Evolutionary conservation across 768 basidiomycete species (phyloP), one percentile per base, ranked within the genome.

Genomic region (Collybiopsis confluens): DNA sequence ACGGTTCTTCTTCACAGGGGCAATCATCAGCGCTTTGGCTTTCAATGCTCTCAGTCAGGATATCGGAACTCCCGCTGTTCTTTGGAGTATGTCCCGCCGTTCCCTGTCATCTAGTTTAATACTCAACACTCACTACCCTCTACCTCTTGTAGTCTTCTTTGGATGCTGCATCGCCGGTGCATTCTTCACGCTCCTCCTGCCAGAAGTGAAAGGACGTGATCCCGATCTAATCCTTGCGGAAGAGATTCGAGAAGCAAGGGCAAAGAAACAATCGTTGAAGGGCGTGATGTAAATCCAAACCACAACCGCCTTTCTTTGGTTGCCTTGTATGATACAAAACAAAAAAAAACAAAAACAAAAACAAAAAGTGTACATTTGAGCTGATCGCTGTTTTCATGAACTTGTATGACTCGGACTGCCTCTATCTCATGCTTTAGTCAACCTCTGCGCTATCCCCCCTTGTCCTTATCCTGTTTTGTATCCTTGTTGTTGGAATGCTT

Each of bases 21-120:
- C 89, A 0, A 89, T 92, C 73, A 77, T 90, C 58, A 82, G 85
- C 10, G 83, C 85, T 1, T 78, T 90, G 40, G 86, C 74, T 1
- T 90, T 90, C 73, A 88, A 87, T 67, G 70, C 75, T 1, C 73
- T 90, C 27, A 78, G 74, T 21, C 60, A 76, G 41, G 63, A 70
- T n/a, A 79, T 88, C 55, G 88, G 88, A 16, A 86, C 83, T 7
- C 78, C 83, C 0, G 68, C 66, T 43, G 78, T 85, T 7, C 74
- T 90, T 5, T 90, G 88, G 86, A 88, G 86, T 88, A 59, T 58
- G 83, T 77, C 15, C 7, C 45, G 20, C 57, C n/a, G n/a, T 49
- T 37, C 23, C 52, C 55, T 48, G 10, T 38, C 27, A n/a, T n/a
- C n/a, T n/a, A n/a, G n/a, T n/a, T 36, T 35, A 41, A 40, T 42